These are phyloP conservation scores for Quercus agrifolia DNA, from an alignment of 306 rosid species.

Conservation along the genomic window DNA sequence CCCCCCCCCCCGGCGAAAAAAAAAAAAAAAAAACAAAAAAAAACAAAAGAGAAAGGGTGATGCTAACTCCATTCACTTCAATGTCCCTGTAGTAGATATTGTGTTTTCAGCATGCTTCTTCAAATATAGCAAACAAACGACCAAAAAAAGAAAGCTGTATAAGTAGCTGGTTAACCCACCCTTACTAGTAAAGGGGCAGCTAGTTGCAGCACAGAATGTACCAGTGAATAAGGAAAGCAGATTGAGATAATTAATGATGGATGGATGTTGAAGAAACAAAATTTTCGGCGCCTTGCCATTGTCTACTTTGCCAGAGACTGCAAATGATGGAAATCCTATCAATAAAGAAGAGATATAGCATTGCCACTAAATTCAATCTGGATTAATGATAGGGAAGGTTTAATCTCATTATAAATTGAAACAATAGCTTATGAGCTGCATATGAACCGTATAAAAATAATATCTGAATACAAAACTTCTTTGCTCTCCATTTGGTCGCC, in stretches of 20 bases:
- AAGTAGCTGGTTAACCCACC: background rate
- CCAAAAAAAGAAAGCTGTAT: background rate
- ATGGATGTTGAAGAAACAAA: background rate
- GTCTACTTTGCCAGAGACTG: background rate
- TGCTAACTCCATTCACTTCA: background rate
- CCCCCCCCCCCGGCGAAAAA: no score
- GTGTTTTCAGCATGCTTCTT: background rate
- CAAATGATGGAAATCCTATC: background rate
- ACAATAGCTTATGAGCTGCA: background rate
- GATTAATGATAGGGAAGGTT: background rate
- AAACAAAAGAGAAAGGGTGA: background rate
- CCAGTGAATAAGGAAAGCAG: background rate
- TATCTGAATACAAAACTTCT: conserved; percentile 1
- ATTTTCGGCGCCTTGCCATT: background rate
- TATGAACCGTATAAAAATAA: background rate
- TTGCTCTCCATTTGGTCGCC: background rate
- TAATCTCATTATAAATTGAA: background rate
- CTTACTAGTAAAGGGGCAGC: background rate
- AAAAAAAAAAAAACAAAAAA: no score
- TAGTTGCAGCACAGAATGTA: background rate
- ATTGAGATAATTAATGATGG: background rate
- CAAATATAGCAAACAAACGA: no score
- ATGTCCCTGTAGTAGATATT: background rate
- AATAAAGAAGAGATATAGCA: background rate
- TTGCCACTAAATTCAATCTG: background rate